These are phyloP conservation scores for Globisporangium nodosum DNA, from an alignment of 352 stramenopile species.

Conservation along the genomic window DNA sequence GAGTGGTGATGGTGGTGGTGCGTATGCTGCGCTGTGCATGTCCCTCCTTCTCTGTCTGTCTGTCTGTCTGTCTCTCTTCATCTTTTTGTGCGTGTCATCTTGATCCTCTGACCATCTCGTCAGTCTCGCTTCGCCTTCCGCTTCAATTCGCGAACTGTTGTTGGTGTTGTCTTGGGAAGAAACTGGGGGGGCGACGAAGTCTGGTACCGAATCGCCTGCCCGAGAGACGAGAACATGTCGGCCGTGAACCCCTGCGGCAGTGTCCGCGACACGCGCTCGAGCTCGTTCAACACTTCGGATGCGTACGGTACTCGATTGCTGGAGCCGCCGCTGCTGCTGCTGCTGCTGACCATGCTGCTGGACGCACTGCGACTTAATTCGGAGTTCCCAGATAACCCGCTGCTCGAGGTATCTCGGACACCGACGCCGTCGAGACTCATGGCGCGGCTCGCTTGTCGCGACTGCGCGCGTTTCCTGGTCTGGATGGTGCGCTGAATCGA, in stretches of 20 bases:
- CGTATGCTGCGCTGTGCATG: no score
- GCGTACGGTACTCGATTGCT: slow-evolving; percentile 14
- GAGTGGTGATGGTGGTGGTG: no score
- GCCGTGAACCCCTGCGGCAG: slow-evolving; percentile 49
- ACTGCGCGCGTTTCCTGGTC: slow-evolving; percentile 19
- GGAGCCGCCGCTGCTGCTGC: background rate
- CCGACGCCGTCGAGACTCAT: slow-evolving; percentile 8
- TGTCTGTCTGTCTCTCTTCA: background rate
- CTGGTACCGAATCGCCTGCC: slow-evolving; percentile 40
- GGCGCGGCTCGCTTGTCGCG: slow-evolving; percentile 15
- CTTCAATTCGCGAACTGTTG: background rate
- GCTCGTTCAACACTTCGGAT: slow-evolving; percentile 20
- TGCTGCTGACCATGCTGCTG: slow-evolving; percentile 5
- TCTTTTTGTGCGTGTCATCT: background rate
- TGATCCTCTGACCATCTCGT: background rate
- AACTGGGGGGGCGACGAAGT: background rate
- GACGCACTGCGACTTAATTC: no score
- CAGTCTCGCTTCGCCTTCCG: background rate
- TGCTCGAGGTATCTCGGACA: background rate
- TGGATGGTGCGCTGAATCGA: slow-evolving; percentile 28
- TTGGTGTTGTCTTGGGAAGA: background rate
- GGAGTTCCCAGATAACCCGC: no score
- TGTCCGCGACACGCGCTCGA: slow-evolving; percentile 32
- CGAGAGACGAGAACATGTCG: slow-evolving; percentile 57
- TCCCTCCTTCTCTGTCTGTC: background rate